Conservation (phyloP, 2,329 filamentous ascomycete species). For the Verticillium klebahnii region DNA sequence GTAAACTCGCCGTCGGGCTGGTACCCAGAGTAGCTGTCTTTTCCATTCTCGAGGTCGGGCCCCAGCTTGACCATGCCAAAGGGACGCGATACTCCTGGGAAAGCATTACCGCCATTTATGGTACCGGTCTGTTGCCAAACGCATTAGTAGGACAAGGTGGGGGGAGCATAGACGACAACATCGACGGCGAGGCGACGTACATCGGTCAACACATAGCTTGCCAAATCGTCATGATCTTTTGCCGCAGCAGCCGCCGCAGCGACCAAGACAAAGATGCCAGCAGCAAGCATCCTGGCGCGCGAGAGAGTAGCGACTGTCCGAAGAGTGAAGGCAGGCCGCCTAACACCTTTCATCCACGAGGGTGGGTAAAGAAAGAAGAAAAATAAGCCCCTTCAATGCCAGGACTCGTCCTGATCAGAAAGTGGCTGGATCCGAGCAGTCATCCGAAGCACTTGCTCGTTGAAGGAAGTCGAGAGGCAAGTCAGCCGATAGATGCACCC, state of each 20-base stretch:
- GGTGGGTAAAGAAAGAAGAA: neutral
- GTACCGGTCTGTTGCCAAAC: conserved; percentile 36
- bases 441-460: neutral
- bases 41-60: conserved; percentile 42
- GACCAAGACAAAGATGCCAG: neutral
- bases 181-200: conserved; percentile 17
- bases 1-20: conserved; percentile 46
- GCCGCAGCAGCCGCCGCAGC: neutral
- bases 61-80: conserved; percentile 46
- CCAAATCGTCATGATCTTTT: conserved; percentile 15
- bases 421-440: too few relatives aligned
- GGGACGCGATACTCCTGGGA: conserved; percentile 43
- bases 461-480: too few relatives aligned
- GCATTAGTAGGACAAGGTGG: conserved; percentile 4
- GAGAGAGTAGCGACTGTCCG: neutral
- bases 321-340: neutral
- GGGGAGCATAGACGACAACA: neutral
- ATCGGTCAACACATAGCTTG: conserved; percentile 29
- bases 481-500: too few relatives aligned
- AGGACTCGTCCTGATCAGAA: too few relatives aligned
- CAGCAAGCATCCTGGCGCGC: neutral
- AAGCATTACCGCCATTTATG: conserved; percentile 41
- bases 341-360: neutral
- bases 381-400: too few relatives aligned
- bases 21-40: conserved; percentile 50